Evolutionary conservation across 1,139 yeast genomes (phyloP), one percentile per base, ranked within the genome.

Genomic region (Pichia sp.): DNA sequence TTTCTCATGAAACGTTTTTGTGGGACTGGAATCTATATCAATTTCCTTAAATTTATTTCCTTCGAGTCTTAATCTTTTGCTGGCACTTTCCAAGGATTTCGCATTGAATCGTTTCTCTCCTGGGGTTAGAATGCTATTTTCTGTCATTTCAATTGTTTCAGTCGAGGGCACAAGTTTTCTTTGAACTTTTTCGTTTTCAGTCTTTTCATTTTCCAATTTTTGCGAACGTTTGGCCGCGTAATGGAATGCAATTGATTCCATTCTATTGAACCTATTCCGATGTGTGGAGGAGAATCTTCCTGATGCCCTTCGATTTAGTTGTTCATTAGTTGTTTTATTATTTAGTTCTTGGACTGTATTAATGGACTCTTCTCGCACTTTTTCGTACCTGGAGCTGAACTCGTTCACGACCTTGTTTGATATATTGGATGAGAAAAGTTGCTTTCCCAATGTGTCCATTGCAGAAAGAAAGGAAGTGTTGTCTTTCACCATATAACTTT

Each of bases 171-270:
- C 43, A 6, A 52, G 44, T 45, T 49, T 52, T 20, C 60, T 53
- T 36, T 58, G 49, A 45, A 45, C 20, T 42, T 34, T 34, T 14
- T 38, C 20, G 17, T 49, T 50, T 45, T 12, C 52, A 29, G 2
- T 27, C 30, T 24, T 17, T 29, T 30, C 38, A 4, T 42, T n/a
- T 48, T 45, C 38, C 31, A 31, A 38, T 29, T 49, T 43, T 34
- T 29, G 38, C 6, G 38, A n/a, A 20, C 50, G 33, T 17, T 45
- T 38, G 27, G 71, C 70, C 1, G 71, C 70, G 52, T 69, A 68
- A 52, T 69, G 72, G 4, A 64, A 57, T 9, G 65, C 58, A n/a
- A 70, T 69, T 2, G 72, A 68, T 29, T 70, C 72, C 72, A 69
- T 68, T 46, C 66, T 60, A 49, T 60, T 63, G 48, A 70, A 69